Conservation (phyloP, 2,329 filamentous ascomycete species). For the Aspergillus fijiensis region DNA sequence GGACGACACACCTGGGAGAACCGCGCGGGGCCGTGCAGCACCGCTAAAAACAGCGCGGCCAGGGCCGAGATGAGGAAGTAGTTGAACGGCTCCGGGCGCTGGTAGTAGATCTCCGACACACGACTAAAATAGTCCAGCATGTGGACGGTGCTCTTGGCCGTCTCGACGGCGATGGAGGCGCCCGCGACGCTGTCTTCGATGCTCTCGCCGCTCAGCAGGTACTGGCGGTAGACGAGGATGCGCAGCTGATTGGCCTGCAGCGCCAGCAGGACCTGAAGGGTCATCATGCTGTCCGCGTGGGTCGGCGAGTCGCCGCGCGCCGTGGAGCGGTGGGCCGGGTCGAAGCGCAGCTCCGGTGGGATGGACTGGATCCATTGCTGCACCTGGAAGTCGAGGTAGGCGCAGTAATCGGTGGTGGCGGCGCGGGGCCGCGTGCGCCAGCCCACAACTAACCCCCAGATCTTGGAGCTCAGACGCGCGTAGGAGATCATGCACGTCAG, state of each 20-base stretch:
- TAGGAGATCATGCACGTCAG: conserved; percentile 52
- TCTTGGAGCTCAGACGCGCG: conserved; percentile 47
- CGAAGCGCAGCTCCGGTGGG: conserved; percentile 43
- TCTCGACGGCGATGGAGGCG: conserved; percentile 44
- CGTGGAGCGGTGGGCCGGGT: conserved; percentile 24
- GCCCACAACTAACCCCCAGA: conserved; percentile 48
- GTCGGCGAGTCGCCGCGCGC: not conserved
- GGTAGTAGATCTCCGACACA: conserved; percentile 40
- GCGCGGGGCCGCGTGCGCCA: conserved; percentile 35
- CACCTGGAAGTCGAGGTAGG: conserved; percentile 44
- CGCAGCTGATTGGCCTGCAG: conserved; percentile 49
- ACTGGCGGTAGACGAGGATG: conserved; percentile 47
- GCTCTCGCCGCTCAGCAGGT: conserved; percentile 40
- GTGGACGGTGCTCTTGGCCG: conserved; percentile 39
- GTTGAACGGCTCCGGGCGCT: conserved; percentile 44
- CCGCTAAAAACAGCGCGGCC: conserved; percentile 46
- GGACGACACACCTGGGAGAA: conserved; percentile 41
- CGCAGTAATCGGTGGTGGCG: conserved; percentile 41
- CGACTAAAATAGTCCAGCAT: conserved; percentile 41
- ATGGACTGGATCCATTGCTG: conserved; percentile 51
- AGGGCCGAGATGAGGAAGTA: conserved; percentile 45
- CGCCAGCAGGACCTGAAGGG: conserved; percentile 46
- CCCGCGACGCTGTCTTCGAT: conserved; percentile 38
- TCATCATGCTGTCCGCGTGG: conserved; percentile 39
- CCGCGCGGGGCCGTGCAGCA: conserved; percentile 45